These are phyloP conservation scores for Hortiboletus flavorubellus DNA, from an alignment of 768 basidiomycete genomes.

Conservation along the genomic window DNA sequence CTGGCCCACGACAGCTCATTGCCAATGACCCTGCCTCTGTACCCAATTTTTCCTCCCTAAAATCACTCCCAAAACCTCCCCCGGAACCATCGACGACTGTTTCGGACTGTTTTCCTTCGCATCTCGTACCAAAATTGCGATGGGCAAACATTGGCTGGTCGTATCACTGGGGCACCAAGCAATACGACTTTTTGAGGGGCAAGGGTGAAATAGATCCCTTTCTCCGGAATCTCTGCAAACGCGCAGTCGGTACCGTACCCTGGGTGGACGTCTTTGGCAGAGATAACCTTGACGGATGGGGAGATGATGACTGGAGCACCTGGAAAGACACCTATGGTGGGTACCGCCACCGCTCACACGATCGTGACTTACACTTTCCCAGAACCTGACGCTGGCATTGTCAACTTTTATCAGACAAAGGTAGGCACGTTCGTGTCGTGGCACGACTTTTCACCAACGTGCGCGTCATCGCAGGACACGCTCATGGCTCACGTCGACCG, in stretches of 20 bases:
- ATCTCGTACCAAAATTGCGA: conserved; percentile 72
- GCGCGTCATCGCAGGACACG: conserved; percentile 53
- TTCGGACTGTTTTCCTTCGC: conserved; percentile 45
- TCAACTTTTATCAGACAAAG: conserved; percentile 90
- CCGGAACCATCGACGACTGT: conserved; percentile 63
- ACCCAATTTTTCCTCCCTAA: conserved; percentile 51
- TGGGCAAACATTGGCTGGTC: conserved; percentile 97
- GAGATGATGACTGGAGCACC: conserved; percentile 57
- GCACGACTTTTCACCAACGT: background rate
- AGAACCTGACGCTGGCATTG: conserved; percentile 96
- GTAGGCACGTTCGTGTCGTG: conserved; percentile 25
- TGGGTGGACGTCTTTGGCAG: conserved; percentile 66
- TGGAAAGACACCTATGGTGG: conserved; percentile 85
- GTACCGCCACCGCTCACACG: conserved; percentile 3
- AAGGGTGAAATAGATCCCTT: conserved; percentile 58
- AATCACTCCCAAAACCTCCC: conserved; percentile 55
- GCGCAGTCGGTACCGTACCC: conserved; percentile 57
- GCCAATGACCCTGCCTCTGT: conserved; percentile 67
- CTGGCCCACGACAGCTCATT: conserved; percentile 65
- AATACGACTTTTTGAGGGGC: conserved; percentile 82
- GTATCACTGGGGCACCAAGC: conserved; percentile 96
- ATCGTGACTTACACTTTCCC: background rate
- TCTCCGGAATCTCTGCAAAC: conserved; percentile 56
- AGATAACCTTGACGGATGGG: conserved; percentile 45
- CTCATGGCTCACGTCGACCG: conserved; percentile 98